These are phyloP conservation scores for Aspergillus udagawae DNA, from an alignment of 2,329 filamentous ascomycete species.

Conservation along the genomic window DNA sequence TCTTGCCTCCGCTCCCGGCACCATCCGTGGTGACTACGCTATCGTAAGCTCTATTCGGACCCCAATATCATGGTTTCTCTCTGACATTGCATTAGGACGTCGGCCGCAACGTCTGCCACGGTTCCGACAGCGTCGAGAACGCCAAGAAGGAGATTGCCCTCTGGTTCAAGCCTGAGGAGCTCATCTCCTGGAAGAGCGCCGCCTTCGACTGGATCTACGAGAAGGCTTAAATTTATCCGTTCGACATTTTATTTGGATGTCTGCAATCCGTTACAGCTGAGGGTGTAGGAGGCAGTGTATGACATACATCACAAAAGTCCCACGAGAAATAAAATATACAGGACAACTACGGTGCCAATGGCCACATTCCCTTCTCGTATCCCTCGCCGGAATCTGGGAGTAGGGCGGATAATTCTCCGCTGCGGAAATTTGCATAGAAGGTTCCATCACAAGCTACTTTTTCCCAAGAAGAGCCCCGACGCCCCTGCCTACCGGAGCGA, in stretches of 20 bases:
- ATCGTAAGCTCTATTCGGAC: constrained; percentile 50
- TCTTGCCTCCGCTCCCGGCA: constrained; percentile 86
- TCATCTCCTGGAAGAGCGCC: constrained; percentile 78
- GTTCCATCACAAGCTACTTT: constrained; percentile 11
- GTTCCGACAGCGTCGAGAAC: constrained; percentile 96
- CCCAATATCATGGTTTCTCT: not conserved
- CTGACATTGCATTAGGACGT: constrained; percentile 53
- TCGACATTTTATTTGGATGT: constrained; percentile 13
- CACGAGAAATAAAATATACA: not conserved
- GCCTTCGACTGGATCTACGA: constrained; percentile 96
- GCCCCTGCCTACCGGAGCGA: constrained; percentile 46
- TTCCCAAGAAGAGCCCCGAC: constrained; percentile 38
- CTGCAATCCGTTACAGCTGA: constrained; percentile 11
- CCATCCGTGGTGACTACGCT: constrained; percentile 93
- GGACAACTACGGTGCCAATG: not conserved
- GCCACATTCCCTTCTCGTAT: not conserved
- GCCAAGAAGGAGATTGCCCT: constrained; percentile 99
- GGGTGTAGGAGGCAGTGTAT: constrained; percentile 3
- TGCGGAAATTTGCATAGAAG: not conserved
- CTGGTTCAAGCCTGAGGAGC: constrained; percentile 91
- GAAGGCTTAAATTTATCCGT: constrained; percentile 55
- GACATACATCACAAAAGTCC: constrained; percentile 4
- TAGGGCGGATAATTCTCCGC: not conserved
- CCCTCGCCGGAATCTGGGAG: not conserved
- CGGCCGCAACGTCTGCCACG: constrained; percentile 99